Conservation (phyloP, 2,329 filamentous ascomycete genomes). For the Diaporthe velutina region DNA sequence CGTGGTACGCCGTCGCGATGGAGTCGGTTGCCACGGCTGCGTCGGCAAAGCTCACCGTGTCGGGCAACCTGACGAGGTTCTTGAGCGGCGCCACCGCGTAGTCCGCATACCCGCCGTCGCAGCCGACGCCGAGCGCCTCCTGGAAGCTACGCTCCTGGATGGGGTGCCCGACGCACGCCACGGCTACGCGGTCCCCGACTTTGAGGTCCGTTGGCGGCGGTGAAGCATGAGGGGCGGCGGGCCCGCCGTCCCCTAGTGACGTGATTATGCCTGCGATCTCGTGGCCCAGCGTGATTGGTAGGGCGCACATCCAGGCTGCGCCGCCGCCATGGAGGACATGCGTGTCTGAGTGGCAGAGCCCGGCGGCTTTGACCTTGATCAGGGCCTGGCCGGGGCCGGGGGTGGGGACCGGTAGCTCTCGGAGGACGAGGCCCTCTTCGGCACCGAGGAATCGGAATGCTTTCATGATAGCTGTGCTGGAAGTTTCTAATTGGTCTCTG, state of each 20-base stretch:
- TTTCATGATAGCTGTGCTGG: not conserved
- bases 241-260: not conserved
- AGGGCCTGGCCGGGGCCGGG: conserved; percentile 28
- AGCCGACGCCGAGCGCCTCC: not conserved
- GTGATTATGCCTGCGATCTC: not conserved
- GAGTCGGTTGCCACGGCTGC: conserved; percentile 9
- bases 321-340: conserved; percentile 1
- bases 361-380: conserved; percentile 37
- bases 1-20: not conserved
- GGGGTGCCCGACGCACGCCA: not conserved
- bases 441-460: conserved; percentile 3
- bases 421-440: not conserved
- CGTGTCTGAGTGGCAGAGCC: conserved; percentile 40
- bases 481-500: not conserved
- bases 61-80: not conserved
- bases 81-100: not conserved
- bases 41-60: not conserved
- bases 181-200: not conserved
- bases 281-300: conserved; percentile 1
- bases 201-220: not conserved
- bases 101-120: conserved; percentile 3
- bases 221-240: not conserved
- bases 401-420: conserved; percentile 21
- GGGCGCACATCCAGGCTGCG: conserved; percentile 5
- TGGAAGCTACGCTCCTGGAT: conserved; percentile 1